These are phyloP conservation scores for Vanderwaltozyma yarrowii DNA, from an alignment of 805 yeast genomes.

Conservation along the genomic window DNA sequence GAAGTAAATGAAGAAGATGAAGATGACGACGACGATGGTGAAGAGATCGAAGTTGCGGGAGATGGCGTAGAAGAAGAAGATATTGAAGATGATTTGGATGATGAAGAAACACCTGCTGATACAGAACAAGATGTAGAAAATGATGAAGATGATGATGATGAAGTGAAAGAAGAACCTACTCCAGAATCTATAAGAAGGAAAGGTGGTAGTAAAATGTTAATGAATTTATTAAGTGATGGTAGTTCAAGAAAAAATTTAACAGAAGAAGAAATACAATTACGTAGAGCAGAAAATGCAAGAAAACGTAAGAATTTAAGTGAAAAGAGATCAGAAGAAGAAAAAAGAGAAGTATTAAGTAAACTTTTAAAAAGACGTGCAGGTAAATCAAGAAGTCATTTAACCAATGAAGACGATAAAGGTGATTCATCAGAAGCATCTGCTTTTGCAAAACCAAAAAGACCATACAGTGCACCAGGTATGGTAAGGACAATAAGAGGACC, in stretches of 20 bases:
- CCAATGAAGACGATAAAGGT: slow-evolving; percentile 14
- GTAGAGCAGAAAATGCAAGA: slow-evolving; percentile 81
- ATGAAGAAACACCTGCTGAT: slow-evolving; percentile 1
- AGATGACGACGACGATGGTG: slow-evolving; percentile 20
- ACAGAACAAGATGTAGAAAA: slow-evolving; percentile 10
- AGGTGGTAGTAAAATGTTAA: slow-evolving; percentile 15
- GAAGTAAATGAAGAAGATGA: slow-evolving; percentile 10
- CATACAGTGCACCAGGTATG: slow-evolving; percentile 22
- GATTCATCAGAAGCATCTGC: slow-evolving; percentile 7
- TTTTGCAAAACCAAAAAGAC: slow-evolving; percentile 23
- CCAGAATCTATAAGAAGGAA: slow-evolving; percentile 14
- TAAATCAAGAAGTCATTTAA: slow-evolving; percentile 39
- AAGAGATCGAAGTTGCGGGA: slow-evolving; percentile 9
- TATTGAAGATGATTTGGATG: slow-evolving; percentile 7
- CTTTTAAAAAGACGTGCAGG: slow-evolving; percentile 75
- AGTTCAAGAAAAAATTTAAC: slow-evolving; percentile 46
- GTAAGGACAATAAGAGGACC: slow-evolving; percentile 13
- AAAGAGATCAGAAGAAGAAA: slow-evolving; percentile 82
- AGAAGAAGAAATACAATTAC: slow-evolving; percentile 72
- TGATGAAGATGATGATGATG: slow-evolving; percentile 9
- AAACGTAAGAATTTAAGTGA: slow-evolving; percentile 77
- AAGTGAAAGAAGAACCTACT: slow-evolving; percentile 8
- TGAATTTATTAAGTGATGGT: slow-evolving; percentile 12
- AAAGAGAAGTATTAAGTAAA: slow-evolving; percentile 82
- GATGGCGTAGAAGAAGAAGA: slow-evolving; percentile 20